These are phyloP conservation scores for Schrenkiella parvula DNA, from an alignment of 345 rosid genomes.

Conservation along the genomic window DNA sequence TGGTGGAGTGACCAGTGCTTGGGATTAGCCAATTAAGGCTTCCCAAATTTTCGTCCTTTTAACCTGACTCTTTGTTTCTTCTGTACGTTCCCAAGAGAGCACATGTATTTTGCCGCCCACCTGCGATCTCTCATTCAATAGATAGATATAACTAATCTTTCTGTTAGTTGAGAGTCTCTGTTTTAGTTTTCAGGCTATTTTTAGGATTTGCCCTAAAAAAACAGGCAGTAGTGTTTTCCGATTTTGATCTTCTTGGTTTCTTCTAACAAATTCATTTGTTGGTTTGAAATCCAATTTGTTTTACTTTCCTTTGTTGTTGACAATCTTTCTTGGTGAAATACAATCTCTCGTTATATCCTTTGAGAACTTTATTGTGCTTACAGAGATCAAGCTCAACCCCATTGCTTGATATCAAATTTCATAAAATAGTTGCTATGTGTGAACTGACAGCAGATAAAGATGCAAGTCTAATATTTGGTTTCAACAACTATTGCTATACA, in stretches of 20 bases:
- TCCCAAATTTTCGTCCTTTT: constrained; percentile 21
- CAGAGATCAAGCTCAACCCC: too few species aligned
- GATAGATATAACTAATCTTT: constrained; percentile 28
- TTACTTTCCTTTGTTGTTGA: constrained; percentile 4
- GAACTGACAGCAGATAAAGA: not conserved
- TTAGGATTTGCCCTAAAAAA: constrained; percentile 31
- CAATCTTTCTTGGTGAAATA: constrained; percentile 28
- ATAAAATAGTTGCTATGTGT: not conserved
- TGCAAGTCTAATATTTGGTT: not conserved
- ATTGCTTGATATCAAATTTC: too few species aligned
- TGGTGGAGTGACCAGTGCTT: constrained; percentile 64
- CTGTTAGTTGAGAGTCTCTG: constrained; percentile 24
- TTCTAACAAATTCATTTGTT: constrained; percentile 32
- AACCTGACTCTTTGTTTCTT: constrained; percentile 16
- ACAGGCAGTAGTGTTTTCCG: constrained; percentile 28
- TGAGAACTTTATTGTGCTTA: not conserved
- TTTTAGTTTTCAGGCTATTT: constrained; percentile 28
- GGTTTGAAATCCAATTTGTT: constrained; percentile 19
- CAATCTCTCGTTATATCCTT: constrained; percentile 17
- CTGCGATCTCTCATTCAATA: constrained; percentile 25
- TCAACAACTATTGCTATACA: not conserved
- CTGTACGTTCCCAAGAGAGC: constrained; percentile 29
- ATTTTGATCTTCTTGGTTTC: constrained; percentile 34
- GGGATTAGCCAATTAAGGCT: constrained; percentile 53
- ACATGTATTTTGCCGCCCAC: constrained; percentile 15